phyloP scores from a whole-genome alignment of 352 stramenopile species.

The Phytophthora citrophthora region DNA sequence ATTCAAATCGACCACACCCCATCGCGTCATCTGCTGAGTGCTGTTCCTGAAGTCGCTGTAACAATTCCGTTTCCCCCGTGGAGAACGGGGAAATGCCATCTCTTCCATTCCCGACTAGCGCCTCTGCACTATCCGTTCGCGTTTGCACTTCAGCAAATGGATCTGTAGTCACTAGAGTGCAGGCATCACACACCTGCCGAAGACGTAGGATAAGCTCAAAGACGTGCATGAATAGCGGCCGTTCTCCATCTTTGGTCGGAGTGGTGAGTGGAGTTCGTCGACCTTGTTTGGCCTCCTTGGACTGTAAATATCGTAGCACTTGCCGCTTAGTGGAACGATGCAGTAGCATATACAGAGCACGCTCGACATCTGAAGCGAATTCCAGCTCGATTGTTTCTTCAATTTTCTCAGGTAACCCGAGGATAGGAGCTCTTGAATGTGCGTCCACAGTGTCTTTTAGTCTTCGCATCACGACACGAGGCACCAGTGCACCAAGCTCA shows the following conservation, averaged over 20 bases:
- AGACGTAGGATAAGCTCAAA: conserved; percentile 90
- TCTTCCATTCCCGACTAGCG: conserved; percentile 20
- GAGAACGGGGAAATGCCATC: conserved; percentile 38
- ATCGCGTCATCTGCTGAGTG: conserved; percentile 4
- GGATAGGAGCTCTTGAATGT: conserved; percentile 56
- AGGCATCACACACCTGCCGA: conserved; percentile 84
- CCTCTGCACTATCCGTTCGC: conserved; percentile 25
- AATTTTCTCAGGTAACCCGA: conserved; percentile 62
- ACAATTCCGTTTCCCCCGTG: conserved; percentile 33
- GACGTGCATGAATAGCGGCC: conserved; percentile 82
- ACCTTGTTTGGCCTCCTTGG: conserved; percentile 41
- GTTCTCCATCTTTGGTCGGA: conserved; percentile 26
- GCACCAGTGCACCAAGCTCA: conserved; percentile 79
- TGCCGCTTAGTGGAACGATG: conserved; percentile 81
- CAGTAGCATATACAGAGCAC: conserved; percentile 79
- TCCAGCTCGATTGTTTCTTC: conserved; percentile 64
- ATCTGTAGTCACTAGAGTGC: conserved; percentile 64
- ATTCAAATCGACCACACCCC: conserved; percentile 31
- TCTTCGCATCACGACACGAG: conserved; percentile 83
- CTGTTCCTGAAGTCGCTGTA: conserved; percentile 41
- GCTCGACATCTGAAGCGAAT: conserved; percentile 78
- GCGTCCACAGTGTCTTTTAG: conserved; percentile 78
- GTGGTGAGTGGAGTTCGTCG: conserved; percentile 18
- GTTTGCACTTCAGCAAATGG: conserved; percentile 49
- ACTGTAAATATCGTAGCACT: conserved; percentile 79